Evolutionary conservation across 345 rosid genomes (phyloP).

Genomic region (Noccaea caerulescens): DNA sequence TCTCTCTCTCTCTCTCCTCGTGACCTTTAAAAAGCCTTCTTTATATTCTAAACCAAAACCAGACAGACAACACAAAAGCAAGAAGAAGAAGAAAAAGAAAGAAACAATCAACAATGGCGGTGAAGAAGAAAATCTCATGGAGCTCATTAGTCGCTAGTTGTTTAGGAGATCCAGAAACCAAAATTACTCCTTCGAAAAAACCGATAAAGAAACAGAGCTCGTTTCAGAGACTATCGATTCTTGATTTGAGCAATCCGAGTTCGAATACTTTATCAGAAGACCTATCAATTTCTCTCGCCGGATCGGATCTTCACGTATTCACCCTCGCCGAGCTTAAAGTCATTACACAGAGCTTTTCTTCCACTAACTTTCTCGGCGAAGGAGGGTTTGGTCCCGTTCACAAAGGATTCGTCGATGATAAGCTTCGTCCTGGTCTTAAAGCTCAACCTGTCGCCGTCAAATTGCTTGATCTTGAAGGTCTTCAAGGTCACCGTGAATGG

Average conservation of each 20-base stretch:
- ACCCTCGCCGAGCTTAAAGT: constrained; percentile 72
- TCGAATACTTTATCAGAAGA: constrained; percentile 63
- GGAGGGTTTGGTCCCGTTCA: constrained; percentile 95
- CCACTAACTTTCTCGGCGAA: constrained; percentile 74
- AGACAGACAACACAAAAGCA: constrained; percentile 18
- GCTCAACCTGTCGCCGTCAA: constrained; percentile 94
- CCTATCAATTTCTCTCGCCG: constrained; percentile 76
- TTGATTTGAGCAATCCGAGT: constrained; percentile 77
- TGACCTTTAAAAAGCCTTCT: constrained; percentile 32
- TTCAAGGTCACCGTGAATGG: constrained; percentile 95
- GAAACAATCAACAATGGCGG: constrained; percentile 47
- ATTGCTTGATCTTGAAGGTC: constrained; percentile 74
- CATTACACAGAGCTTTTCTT: constrained; percentile 75
- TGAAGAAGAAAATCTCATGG: constrained; percentile 62
- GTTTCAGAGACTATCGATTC: constrained; percentile 56
- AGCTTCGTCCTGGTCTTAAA: constrained; percentile 76
- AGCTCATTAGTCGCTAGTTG: constrained; percentile 57
- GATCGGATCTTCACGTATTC: constrained; percentile 75
- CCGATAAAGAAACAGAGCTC: constrained; percentile 59
- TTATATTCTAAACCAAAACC: constrained; percentile 1
- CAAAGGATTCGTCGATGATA: constrained; percentile 87
- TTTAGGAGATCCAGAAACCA: constrained; percentile 43
- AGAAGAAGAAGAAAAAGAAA: background rate
- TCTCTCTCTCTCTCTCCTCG: constrained; percentile 9
- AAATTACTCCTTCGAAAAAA: constrained; percentile 32